Conservation (phyloP, 768 basidiomycete genomes). For the Leucocoprinus leucothites region DNA sequence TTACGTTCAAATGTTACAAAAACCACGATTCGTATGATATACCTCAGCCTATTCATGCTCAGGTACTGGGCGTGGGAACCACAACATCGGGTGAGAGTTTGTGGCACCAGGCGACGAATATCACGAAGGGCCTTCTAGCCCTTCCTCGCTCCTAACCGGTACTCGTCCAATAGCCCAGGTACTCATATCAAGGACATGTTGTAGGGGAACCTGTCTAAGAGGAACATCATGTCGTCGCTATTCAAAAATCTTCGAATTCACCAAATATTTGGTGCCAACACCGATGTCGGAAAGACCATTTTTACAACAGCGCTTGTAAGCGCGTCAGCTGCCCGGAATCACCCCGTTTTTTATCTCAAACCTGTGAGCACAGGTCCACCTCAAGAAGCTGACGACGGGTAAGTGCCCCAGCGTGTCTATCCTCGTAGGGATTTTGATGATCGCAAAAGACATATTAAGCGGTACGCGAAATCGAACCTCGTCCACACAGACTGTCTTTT, state of each 20-base stretch:
- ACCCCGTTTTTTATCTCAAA: slow-evolving; percentile 71
- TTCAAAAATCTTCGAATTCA: slow-evolving; percentile 84
- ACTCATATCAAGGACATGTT: not conserved
- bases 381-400: slow-evolving; percentile 85
- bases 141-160: too few species aligned
- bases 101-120: too few species aligned
- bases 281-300: slow-evolving; percentile 94
- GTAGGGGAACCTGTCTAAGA: not conserved
- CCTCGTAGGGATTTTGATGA: not conserved
- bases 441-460: slow-evolving; percentile 59
- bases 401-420: slow-evolving; percentile 19
- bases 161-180: too few species aligned
- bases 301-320: slow-evolving; percentile 81
- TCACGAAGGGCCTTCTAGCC: too few species aligned
- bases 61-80: too few species aligned
- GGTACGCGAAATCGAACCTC: slow-evolving; percentile 38
- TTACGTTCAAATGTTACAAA: too few species aligned
- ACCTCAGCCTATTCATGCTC: too few species aligned
- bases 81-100: too few species aligned
- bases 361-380: slow-evolving; percentile 88
- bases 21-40: too few species aligned
- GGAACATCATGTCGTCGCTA: slow-evolving; percentile 64
- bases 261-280: slow-evolving; percentile 94
- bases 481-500: slow-evolving; percentile 73
- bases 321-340: slow-evolving; percentile 59